Base-by-base conservation (phyloP, 345 rosid species). In the Erucastrum elatum region DNA sequence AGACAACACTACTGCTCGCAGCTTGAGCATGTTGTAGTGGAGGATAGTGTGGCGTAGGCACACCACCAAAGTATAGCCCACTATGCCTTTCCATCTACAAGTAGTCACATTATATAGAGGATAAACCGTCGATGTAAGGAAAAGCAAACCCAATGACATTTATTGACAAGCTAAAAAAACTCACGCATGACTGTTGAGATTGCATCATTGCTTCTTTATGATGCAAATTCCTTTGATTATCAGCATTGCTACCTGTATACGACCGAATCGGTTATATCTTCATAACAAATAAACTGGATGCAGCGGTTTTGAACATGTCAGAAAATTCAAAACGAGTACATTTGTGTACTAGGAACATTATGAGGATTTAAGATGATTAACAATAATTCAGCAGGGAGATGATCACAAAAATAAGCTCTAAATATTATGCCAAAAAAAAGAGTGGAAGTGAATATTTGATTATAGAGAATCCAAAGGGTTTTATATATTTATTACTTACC, bases 151-250 rank as follows among this genome's bases (percentile, higher is more conserved):
- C 70, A 64, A 61, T 67, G 64, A 59, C 26, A 68, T 37, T 41
- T 64, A 33, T 72, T 59, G 12, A 75, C 30, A 67, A 8, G 62
- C 71, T 31, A 58, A 30, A 62, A 30, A 39, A 39, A 81, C 98
- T 85, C 83, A 95, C 99, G 66, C 93, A 87, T 81, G 90, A 94
- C 79, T 90, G 97, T 84, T 94, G 98, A 78, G 97, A 89, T 82
- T 91, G 98, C 96, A 94, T 91, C 96, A 93, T 85, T 55, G 92
- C 93, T 64, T 94, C 99, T 81, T 94, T 91, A 81, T 88, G 97
- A 75, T 93, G 99, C 85, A 94, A 66, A 81, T 93, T 98, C 90
- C 93, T 88, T 21, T 83, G 49, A 82, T 90, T 91, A 82, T 91
- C 99, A 83, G 94, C 93, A 88, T 81, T 94, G 60, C 88, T 90